phyloP scores from a whole-genome alignment of 1,139 yeast genomes.

The Casaregolazyma suthepensis region DNA sequence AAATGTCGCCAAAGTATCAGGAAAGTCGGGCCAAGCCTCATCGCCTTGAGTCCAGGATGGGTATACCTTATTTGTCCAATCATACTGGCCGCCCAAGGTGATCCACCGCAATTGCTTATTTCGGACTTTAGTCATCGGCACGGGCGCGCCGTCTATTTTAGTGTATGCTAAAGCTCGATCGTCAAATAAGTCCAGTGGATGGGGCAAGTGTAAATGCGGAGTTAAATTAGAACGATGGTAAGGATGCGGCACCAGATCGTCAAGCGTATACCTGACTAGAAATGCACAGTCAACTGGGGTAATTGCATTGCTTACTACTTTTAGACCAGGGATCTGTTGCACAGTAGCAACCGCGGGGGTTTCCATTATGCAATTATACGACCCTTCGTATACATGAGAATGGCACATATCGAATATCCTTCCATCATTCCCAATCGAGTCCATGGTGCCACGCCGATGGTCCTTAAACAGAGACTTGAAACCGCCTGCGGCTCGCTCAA shows the following conservation, averaged over 20 bases:
- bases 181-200: conserved; percentile 17
- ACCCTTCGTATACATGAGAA: conserved; percentile 8
- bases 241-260: conserved; percentile 31
- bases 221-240: conserved; percentile 35
- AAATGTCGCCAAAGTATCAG: conserved; percentile 24
- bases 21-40: conserved; percentile 35
- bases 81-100: conserved; percentile 42
- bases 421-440: conserved; percentile 10
- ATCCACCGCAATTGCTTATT: conserved; percentile 37
- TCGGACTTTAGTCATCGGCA: conserved; percentile 19
- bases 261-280: conserved; percentile 27
- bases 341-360: conserved; percentile 12
- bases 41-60: conserved; percentile 34
- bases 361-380: conserved; percentile 8
- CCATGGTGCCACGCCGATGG: conserved; percentile 23
- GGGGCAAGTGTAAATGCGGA: conserved; percentile 27
- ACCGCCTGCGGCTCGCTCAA: neutral
- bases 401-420: conserved; percentile 13
- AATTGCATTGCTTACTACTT: conserved; percentile 25
- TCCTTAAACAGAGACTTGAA: conserved; percentile 33
- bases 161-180: conserved; percentile 3
- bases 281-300: conserved; percentile 27
- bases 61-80: conserved; percentile 40
- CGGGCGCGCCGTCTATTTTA: conserved; percentile 1
- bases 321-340: conserved; percentile 34